Conservation (phyloP, 1,139 yeast species). For the Wickerhamomyces sp. region DNA sequence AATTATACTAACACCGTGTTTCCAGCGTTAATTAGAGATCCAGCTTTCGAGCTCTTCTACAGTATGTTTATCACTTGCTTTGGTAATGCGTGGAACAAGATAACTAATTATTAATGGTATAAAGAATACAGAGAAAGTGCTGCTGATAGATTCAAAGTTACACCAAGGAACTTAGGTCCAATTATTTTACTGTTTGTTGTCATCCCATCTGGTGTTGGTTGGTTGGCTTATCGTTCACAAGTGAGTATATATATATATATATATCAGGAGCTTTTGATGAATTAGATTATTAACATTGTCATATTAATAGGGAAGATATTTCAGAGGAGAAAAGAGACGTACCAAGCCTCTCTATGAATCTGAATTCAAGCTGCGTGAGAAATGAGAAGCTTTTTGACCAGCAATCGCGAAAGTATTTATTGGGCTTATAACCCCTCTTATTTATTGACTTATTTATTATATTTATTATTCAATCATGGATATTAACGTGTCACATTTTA, state of each 20-base stretch:
- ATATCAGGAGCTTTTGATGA: neutral
- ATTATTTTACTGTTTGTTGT: constrained; percentile 13
- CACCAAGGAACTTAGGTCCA: constrained; percentile 18
- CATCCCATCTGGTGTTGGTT: constrained; percentile 18
- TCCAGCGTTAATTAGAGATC: constrained; percentile 20
- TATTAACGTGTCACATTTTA: constrained; percentile 1
- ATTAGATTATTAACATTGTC: neutral
- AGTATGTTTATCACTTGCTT: constrained; percentile 13
- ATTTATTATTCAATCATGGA: neutral
- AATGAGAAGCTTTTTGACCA: neutral
- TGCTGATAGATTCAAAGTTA: constrained; percentile 18
- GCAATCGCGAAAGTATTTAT: neutral
- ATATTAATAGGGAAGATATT: constrained; percentile 16
- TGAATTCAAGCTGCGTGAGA: constrained; percentile 13
- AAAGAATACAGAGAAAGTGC: constrained; percentile 20
- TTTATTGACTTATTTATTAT: constrained; percentile 3
- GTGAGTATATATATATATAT: neutral
- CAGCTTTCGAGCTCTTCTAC: constrained; percentile 22
- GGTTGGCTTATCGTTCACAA: constrained; percentile 19
- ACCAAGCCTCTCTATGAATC: constrained; percentile 17
- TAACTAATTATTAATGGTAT: too few relatives aligned
- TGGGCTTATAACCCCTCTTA: neutral
- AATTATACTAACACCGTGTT: constrained; percentile 7
- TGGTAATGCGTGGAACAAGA: too few relatives aligned
- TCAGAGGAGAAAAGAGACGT: constrained; percentile 20